Evolutionary conservation across 2,329 filamentous ascomycete species (phyloP), one percentile per base, ranked within the genome.

Genomic region (Thermomyces lanuginosus): DNA sequence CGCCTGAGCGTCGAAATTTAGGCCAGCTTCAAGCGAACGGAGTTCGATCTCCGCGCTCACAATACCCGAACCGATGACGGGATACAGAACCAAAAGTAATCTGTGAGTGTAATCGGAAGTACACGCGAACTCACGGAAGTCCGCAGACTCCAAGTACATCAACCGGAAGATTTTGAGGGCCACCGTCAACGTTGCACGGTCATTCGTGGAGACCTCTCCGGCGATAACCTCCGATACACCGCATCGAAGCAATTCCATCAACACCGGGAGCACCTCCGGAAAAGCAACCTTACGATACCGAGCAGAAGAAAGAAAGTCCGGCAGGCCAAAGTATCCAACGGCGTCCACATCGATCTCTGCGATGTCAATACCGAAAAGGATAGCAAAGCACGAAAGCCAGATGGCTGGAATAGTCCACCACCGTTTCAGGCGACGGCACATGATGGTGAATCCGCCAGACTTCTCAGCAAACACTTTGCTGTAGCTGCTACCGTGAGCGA

Each of bases 361-460:
- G 23, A 91, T 69, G 43, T 93, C 83, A 21, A 72, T 66, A 1
- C 80, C 83, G 44, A 98, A 92, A 2, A 98, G 54, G 12, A 95
- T 77, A 28, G 80, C 75, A 51, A 98, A 80, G 44, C 79, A 83
- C 22, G 89, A 75, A 0, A 76, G 73, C 89, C 89, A 95, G 14
- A 95, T 54, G 0, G 72, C 70, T 2, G 83, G 70, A 9, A 83
- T 67, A 42, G 80, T 75, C 86, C 89, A 98, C 72, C 84, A 93
- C 41, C 75, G 64, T 44, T 76, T 82, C 3, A 98, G 56, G 16
- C 81, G 70, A 41, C 78, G 69, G 19, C 77, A 77, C 70, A 95
- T 76, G 35, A 93, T 77, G 17, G 66, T 64, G 47, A 93, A 93
- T 2, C 91, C 91, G 16, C 82, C 81, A 7, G 77, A 82, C 53